These are phyloP conservation scores for Ogataea nitratoaversa DNA, from an alignment of 805 yeast genomes.

Conservation along the genomic window DNA sequence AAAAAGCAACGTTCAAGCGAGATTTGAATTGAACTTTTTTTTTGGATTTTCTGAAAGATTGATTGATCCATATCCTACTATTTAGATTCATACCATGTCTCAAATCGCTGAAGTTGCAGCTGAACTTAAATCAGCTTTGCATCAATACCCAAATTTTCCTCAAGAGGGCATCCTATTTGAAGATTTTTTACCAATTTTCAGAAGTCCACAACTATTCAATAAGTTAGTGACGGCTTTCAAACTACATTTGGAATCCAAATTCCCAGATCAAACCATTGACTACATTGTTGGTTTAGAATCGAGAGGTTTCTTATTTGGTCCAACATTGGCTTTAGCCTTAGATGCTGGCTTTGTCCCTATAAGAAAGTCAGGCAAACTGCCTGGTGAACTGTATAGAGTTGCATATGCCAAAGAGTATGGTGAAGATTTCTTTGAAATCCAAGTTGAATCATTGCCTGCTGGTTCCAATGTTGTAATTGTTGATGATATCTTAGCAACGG, in stretches of 20 bases:
- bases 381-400: slow-evolving; percentile 75
- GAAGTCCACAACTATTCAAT: slow-evolving; percentile 74
- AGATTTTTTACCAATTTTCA: slow-evolving; percentile 93
- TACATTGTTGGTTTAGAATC: slow-evolving; percentile 93
- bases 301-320: slow-evolving; percentile 96
- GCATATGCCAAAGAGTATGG: slow-evolving; percentile 91
- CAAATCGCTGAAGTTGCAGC: slow-evolving; percentile 32
- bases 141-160: slow-evolving; percentile 93
- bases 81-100: not conserved
- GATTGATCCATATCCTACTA: not conserved
- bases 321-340: slow-evolving; percentile 84
- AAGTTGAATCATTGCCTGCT: slow-evolving; percentile 70
- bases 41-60: no score
- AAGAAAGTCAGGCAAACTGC: slow-evolving; percentile 92
- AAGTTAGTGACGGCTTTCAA: slow-evolving; percentile 78
- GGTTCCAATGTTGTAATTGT: slow-evolving; percentile 83
- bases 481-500: slow-evolving; percentile 97
- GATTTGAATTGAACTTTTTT: no score
- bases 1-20: no score
- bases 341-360: slow-evolving; percentile 92
- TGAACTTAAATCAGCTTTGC: slow-evolving; percentile 50
- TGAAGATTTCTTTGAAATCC: slow-evolving; percentile 83
- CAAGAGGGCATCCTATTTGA: slow-evolving; percentile 88
- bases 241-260: slow-evolving; percentile 57
- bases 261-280: slow-evolving; percentile 58